Evolutionary conservation across 2,329 filamentous ascomycete species (phyloP), one percentile per base, ranked within the genome.

Genomic region (Didymella keratinophila): DNA sequence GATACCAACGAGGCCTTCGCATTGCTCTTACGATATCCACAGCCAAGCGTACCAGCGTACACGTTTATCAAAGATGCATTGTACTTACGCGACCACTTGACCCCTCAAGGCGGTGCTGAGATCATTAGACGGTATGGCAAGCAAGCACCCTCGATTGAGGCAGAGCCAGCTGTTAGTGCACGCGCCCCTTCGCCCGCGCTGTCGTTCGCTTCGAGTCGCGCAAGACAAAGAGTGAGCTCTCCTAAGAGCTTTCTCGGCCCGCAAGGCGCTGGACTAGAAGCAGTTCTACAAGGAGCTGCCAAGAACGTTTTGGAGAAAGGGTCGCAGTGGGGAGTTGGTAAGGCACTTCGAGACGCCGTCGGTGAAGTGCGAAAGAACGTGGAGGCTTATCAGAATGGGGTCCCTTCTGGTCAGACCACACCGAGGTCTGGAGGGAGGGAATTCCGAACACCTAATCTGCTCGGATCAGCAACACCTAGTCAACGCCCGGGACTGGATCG

Each of bases 1-100:
- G 94, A 98, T 75, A 97, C 97, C 71, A 94, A 95, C 1, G 85
- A 87, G 34, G 94, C 92, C 9, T 81, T 99, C 52, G 89, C 92
- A 55, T 79, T 96, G 1, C 81, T 98, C 25, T 83, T 98, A 1
- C 91, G 92, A 68, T 98, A 98, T 66, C 92, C 92, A 1, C 81
- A 86, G 1, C 78, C 81, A 2, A 83, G 87, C 1, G 80, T 89
- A 64, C 86, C 87, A 0, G 89, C 93, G 16, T 86, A 90, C 64
- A 91, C 88, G 0, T 92, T 98, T 67, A 90, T 97, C 45, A 86
- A 92, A 57, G 95, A 99, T 76, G 95, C 93, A 1, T 76, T 95
- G 2, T 92, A 89, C 69, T 82, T 96, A 2, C 83, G 83, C 42
- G 82, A 87, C 39, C 88, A 93, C 70, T 82, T 90, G 32, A 83